Evolutionary conservation across 140 eudicot genomes (phyloP).

Genomic region (Oenanthe javanica): DNA sequence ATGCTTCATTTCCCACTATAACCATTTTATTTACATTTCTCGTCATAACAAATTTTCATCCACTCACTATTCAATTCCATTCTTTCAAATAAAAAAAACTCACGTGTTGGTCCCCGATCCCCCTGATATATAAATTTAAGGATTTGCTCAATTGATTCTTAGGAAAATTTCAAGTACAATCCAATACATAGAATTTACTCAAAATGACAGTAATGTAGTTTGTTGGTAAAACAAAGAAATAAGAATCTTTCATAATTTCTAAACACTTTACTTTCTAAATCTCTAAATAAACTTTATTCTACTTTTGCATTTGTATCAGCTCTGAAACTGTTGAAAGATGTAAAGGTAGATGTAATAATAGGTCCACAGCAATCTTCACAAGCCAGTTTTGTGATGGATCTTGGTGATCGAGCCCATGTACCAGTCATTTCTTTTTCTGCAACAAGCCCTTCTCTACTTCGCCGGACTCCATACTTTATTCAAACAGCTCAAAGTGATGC

Average conservation of each 20-base stretch:
- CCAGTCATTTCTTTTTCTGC: constrained; percentile 10
- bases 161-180: background rate
- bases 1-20: too few species aligned
- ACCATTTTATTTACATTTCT: too few species aligned
- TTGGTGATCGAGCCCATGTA: constrained; percentile 1
- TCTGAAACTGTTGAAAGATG: constrained; percentile 1
- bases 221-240: background rate
- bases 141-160: background rate
- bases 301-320: background rate
- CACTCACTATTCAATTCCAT: too few species aligned
- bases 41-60: too few species aligned
- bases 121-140: background rate
- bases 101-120: background rate
- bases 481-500: constrained; percentile 1
- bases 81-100: too few species aligned
- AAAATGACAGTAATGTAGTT: background rate
- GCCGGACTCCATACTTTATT: background rate
- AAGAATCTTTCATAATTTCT: too few species aligned
- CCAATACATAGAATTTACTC: background rate
- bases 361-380: constrained; percentile 6
- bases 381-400: background rate
- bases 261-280: background rate
- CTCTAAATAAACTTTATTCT: background rate
- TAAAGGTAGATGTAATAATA: constrained; percentile 1
- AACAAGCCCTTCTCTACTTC: background rate